A percentile compares a stretch with the other conserved stretches of the same genome.
Evolutionary conservation across 768 basidiomycete genomes (phyloP).

Genomic region (Mycena albidolilacea): DNA sequence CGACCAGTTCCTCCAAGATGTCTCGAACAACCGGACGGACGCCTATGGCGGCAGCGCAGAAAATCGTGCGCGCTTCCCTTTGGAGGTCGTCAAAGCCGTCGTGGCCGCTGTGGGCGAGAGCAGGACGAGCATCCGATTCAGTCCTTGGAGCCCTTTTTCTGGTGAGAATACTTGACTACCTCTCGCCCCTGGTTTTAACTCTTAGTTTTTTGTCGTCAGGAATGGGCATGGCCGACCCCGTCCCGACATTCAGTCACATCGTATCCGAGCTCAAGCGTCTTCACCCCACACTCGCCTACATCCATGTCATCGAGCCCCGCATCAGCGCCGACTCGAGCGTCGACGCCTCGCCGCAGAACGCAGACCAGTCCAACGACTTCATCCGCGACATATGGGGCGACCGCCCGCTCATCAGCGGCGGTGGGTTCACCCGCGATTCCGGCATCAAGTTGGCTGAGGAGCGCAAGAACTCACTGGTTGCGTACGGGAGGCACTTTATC

Average conservation of each 20-base stretch:
- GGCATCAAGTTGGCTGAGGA: slow-evolving; percentile 43
- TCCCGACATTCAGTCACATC: slow-evolving; percentile 51
- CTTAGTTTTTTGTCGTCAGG: slow-evolving; percentile 27
- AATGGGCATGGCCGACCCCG: slow-evolving; percentile 49
- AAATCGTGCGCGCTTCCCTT: slow-evolving; percentile 62
- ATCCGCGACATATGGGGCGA: slow-evolving; percentile 50
- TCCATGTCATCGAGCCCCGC: slow-evolving; percentile 53
- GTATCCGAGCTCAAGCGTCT: slow-evolving; percentile 42
- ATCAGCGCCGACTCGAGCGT: slow-evolving; percentile 39
- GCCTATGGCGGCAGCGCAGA: slow-evolving; percentile 66
- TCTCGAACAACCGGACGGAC: slow-evolving; percentile 62
- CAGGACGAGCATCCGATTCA: slow-evolving; percentile 56
- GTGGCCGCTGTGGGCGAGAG: slow-evolving; percentile 57
- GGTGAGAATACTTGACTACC: slow-evolving; percentile 46
- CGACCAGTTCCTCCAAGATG: slow-evolving; percentile 62
- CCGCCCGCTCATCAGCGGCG: slow-evolving; percentile 46
- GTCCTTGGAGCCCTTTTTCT: slow-evolving; percentile 35
- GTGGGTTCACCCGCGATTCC: slow-evolving; percentile 47
- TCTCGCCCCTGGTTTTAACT: slow-evolving; percentile 12
- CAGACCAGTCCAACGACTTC: slow-evolving; percentile 45
- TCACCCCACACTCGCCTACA: slow-evolving; percentile 54
- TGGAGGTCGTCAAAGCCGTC: slow-evolving; percentile 61
- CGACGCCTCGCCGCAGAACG: slow-evolving; percentile 16
- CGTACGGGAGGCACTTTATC: slow-evolving; percentile 25
- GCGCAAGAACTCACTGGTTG: slow-evolving; percentile 20